Evolutionary conservation across 495 filamentous ascomycete species (phyloP).

Genomic region (Cairneyella variabilis): DNA sequence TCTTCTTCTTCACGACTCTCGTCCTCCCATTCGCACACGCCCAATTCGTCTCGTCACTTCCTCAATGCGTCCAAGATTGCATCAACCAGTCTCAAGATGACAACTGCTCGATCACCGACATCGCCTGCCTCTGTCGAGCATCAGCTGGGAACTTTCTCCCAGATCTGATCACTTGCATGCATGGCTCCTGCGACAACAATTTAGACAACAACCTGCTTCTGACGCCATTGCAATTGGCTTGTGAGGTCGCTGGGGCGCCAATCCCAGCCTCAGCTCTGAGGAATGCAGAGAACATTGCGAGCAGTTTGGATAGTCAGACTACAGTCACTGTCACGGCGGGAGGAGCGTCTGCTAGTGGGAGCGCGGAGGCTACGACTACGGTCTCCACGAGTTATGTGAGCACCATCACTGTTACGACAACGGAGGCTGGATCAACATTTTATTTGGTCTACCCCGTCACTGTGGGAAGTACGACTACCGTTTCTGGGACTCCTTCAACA

Average conservation of each 20-base stretch:
- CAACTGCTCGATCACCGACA: constrained; percentile 29
- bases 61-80: constrained; percentile 31
- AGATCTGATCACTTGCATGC: constrained; percentile 33
- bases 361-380: constrained; percentile 2
- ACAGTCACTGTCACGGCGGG: constrained; percentile 15
- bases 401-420: constrained; percentile 9
- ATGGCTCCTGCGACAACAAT: constrained; percentile 29
- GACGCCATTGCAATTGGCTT: constrained; percentile 27
- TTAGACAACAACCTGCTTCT: constrained; percentile 28
- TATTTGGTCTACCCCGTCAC: constrained; percentile 12
- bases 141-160: constrained; percentile 29
- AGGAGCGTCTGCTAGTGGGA: constrained; percentile 2
- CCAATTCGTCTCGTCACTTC: constrained; percentile 24
- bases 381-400: not conserved
- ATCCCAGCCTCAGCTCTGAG: constrained; percentile 14
- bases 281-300: constrained; percentile 13
- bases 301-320: constrained; percentile 6
- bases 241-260: constrained; percentile 25
- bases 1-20: constrained; percentile 25
- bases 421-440: constrained; percentile 1
- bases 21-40: constrained; percentile 26
- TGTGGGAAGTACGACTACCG: constrained; percentile 2
- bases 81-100: constrained; percentile 26
- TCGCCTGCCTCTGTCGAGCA: constrained; percentile 33
- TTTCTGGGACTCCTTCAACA: constrained; percentile 12